Evolutionary conservation across 78 protist genomes (phyloP).

Genomic region (Bigelowiella natans): DNA sequence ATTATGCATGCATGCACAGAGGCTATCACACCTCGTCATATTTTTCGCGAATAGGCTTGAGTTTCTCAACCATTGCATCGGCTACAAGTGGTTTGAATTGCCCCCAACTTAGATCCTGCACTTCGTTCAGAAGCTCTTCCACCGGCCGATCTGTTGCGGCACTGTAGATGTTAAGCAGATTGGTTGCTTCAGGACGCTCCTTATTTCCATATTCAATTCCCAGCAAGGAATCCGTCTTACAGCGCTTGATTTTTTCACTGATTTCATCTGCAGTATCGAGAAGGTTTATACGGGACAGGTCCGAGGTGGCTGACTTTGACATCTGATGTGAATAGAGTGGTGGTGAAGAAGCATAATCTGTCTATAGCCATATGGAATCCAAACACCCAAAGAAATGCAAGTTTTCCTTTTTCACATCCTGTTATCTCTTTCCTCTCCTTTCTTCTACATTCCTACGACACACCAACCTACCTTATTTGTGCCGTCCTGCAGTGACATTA

Average conservation of each 20-base stretch:
- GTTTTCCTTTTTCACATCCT: slow-evolving; percentile 11
- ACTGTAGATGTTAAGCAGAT: slow-evolving; percentile 30
- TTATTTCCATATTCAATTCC: not conserved
- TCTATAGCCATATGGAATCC: not conserved
- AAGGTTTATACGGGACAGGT: slow-evolving; percentile 29
- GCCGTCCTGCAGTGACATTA: slow-evolving; percentile 21
- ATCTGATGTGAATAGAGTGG: no score
- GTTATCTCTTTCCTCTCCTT: no score
- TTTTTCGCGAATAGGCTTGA: slow-evolving; percentile 17
- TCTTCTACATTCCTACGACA: no score
- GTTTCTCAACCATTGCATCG: not conserved
- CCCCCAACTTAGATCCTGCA: slow-evolving; percentile 3
- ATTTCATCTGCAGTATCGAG: slow-evolving; percentile 22
- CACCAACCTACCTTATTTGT: no score
- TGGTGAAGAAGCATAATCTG: not conserved
- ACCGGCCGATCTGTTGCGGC: not conserved
- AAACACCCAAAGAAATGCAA: not conserved
- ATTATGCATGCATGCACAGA: not conserved
- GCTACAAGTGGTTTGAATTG: slow-evolving; percentile 20
- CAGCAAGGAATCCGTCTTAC: slow-evolving; percentile 23
- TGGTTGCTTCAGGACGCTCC: slow-evolving; percentile 30
- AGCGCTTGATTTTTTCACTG: not conserved
- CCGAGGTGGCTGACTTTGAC: not conserved
- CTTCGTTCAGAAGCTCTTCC: not conserved
- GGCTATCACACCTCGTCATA: not conserved